Conservation (phyloP, 148 eudicot genomes). For the Talinum fruticosum region DNA sequence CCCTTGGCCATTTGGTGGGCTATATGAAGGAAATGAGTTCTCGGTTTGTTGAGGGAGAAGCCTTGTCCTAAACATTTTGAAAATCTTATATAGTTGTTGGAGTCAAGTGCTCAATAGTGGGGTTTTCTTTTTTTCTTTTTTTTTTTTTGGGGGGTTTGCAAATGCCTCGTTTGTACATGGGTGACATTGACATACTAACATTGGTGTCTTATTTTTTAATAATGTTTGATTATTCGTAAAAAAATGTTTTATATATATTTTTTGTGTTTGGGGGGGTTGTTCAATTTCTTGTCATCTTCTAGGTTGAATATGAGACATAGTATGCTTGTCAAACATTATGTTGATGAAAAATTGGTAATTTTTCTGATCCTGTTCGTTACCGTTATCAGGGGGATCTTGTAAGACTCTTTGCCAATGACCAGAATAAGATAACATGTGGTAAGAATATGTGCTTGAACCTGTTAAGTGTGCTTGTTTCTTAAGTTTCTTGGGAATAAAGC, state of each 20-base stretch:
- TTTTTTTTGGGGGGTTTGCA: background rate
- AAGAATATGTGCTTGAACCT: slow-evolving; percentile 26
- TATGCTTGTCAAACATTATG: background rate
- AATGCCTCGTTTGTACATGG: too few relatives aligned
- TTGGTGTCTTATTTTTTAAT: too few relatives aligned
- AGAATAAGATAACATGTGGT: slow-evolving; percentile 89
- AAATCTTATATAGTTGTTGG: too few relatives aligned
- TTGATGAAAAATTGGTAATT: background rate
- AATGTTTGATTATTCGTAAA: too few relatives aligned
- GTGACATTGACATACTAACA: too few relatives aligned
- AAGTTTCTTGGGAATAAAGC: background rate
- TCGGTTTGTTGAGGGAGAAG: too few relatives aligned
- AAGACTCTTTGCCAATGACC: slow-evolving; percentile 72
- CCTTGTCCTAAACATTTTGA: too few relatives aligned
- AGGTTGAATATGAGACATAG: background rate
- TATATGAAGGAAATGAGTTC: too few relatives aligned
- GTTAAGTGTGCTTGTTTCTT: background rate
- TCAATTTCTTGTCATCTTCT: background rate
- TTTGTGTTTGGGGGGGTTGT: too few relatives aligned
- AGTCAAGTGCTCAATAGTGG: too few relatives aligned
- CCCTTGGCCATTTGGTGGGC: too few relatives aligned
- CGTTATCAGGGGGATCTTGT: slow-evolving; percentile 74
- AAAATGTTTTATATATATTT: too few relatives aligned
- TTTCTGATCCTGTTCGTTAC: slow-evolving; percentile 14
- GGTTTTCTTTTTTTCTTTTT: background rate